phyloP scores from a whole-genome alignment of 2,329 filamentous ascomycete genomes.

The Hypoxylon sp. region DNA sequence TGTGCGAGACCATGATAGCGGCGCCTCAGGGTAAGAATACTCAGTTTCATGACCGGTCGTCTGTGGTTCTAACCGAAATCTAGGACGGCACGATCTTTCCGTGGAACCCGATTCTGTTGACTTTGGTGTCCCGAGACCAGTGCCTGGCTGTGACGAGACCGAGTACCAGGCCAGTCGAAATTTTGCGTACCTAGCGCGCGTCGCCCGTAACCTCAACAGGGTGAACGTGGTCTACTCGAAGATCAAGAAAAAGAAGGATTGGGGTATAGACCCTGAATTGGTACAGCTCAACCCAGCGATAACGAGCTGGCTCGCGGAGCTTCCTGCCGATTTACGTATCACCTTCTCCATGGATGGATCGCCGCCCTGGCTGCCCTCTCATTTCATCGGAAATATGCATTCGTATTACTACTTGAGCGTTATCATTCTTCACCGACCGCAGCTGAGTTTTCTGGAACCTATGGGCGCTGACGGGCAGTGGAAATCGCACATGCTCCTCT shows the following conservation, averaged over 20 bases:
- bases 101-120: slow-evolving; percentile 80
- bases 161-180: slow-evolving; percentile 84
- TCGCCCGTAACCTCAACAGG: slow-evolving; percentile 78
- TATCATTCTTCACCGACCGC: slow-evolving; percentile 87
- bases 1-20: slow-evolving; percentile 91
- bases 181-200: slow-evolving; percentile 80
- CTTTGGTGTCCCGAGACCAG: slow-evolving; percentile 69
- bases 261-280: slow-evolving; percentile 86
- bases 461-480: slow-evolving; percentile 75
- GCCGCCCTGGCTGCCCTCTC: slow-evolving; percentile 83
- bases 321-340: slow-evolving; percentile 81
- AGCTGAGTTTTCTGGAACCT: slow-evolving; percentile 80
- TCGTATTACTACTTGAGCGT: slow-evolving; percentile 86
- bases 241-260: slow-evolving; percentile 76
- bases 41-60: background rate
- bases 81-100: slow-evolving; percentile 79
- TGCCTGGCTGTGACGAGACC: slow-evolving; percentile 73
- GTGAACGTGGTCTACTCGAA: slow-evolving; percentile 80
- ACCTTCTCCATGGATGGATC: slow-evolving; percentile 80
- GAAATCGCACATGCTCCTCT: slow-evolving; percentile 88
- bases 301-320: slow-evolving; percentile 75
- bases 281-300: slow-evolving; percentile 81
- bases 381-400: slow-evolving; percentile 89
- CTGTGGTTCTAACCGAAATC: slow-evolving; percentile 24
- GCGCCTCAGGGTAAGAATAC: slow-evolving; percentile 80